phyloP scores from a whole-genome alignment of 2,329 filamentous ascomycete genomes.

The Rutstroemia sp. region DNA sequence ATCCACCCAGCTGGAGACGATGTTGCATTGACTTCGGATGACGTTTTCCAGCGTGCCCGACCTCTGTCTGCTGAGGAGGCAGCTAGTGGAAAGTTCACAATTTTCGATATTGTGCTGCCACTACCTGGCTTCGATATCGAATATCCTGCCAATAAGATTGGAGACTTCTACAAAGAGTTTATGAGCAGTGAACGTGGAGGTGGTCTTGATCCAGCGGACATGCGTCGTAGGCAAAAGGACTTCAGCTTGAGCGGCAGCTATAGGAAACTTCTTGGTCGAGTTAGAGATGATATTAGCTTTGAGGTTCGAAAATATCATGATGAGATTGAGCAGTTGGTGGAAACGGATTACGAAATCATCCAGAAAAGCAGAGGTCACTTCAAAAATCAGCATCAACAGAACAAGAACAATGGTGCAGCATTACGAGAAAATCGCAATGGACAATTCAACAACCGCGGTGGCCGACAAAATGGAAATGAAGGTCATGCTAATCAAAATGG shows the following conservation, averaged over 20 bases:
- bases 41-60: constrained; percentile 61
- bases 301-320: constrained; percentile 63
- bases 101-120: constrained; percentile 86
- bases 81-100: constrained; percentile 64
- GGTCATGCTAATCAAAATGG: background rate
- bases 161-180: constrained; percentile 76
- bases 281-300: constrained; percentile 53
- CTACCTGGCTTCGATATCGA: constrained; percentile 85
- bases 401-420: background rate
- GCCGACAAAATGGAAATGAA: background rate
- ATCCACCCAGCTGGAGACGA: constrained; percentile 51
- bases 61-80: constrained; percentile 71
- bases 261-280: constrained; percentile 71
- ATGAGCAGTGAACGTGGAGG: constrained; percentile 79
- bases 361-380: constrained; percentile 5
- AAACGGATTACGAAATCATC: constrained; percentile 68
- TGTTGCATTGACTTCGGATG: constrained; percentile 43
- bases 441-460: background rate
- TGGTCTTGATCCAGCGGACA: constrained; percentile 70
- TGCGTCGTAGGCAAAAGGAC: constrained; percentile 81
- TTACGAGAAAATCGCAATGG: too few species aligned
- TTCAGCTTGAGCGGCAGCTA: constrained; percentile 86
- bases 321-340: constrained; percentile 75
- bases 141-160: constrained; percentile 78
- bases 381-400: background rate